phyloP scores from a whole-genome alignment of 2,329 filamentous ascomycete species.

The Diatrype stigma region DNA sequence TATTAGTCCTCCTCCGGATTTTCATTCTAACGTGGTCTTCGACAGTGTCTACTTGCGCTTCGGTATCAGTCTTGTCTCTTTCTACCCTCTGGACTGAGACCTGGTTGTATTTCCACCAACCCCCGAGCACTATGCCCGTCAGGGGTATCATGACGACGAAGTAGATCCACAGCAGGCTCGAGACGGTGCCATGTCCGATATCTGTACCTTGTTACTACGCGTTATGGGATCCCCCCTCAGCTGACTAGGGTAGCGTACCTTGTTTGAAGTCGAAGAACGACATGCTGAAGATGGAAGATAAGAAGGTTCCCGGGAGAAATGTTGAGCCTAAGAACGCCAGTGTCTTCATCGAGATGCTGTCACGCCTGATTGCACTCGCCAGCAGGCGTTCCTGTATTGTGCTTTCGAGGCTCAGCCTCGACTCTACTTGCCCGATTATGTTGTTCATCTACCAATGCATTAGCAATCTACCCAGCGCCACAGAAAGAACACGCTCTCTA shows the following conservation, averaged over 20 bases:
- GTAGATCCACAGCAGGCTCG: neutral
- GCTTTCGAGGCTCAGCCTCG: slow-evolving; percentile 29
- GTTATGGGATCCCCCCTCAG: neutral
- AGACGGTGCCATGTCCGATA: neutral
- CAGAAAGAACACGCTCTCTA: neutral
- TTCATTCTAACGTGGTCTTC: neutral
- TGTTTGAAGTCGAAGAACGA: neutral
- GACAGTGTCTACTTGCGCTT: neutral
- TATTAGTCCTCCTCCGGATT: neutral
- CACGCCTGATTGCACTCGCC: slow-evolving; percentile 14
- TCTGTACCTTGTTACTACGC: neutral
- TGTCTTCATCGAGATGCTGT: slow-evolving; percentile 24
- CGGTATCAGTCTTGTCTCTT: neutral
- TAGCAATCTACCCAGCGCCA: neutral
- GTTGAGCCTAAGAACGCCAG: slow-evolving; percentile 9
- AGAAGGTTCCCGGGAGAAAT: slow-evolving; percentile 11
- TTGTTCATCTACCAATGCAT: slow-evolving; percentile 24
- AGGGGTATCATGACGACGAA: neutral
- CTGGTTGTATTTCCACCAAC: neutral
- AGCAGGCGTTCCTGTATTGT: slow-evolving; percentile 18
- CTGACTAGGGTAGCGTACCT: neutral
- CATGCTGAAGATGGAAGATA: slow-evolving; percentile 2
- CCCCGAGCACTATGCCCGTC: neutral
- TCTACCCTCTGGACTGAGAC: neutral
- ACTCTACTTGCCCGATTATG: slow-evolving; percentile 31